Percentiles rank a stretch among this genome's conserved stretches.
These are phyloP conservation scores for Debaryomycetaceae sp. DNA, from an alignment of 1,139 yeast species.

Conservation along the genomic window DNA sequence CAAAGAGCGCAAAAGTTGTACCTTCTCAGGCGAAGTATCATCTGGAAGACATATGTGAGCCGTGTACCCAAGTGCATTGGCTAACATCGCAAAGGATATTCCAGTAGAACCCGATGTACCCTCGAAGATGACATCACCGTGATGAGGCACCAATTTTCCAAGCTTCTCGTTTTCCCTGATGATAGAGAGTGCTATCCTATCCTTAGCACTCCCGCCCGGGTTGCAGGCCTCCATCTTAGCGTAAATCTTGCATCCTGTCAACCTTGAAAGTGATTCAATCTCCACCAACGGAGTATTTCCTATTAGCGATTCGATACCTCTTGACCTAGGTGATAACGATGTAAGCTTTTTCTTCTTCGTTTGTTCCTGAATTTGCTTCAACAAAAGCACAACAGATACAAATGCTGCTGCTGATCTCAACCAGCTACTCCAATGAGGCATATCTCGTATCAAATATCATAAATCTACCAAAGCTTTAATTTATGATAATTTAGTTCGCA, in stretches of 20 bases:
- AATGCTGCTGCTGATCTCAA: conserved; percentile 16
- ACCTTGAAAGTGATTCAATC: conserved; percentile 66
- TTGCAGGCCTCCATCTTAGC: conserved; percentile 85
- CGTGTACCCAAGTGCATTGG: conserved; percentile 82
- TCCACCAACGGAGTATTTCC: conserved; percentile 91
- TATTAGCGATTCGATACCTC: conserved; percentile 55
- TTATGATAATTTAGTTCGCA: no score
- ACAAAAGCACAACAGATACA: conserved; percentile 11
- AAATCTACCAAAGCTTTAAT: no score
- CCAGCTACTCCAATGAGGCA: conserved; percentile 5
- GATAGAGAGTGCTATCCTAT: conserved; percentile 86
- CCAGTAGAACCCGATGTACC: conserved; percentile 98
- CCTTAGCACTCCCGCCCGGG: conserved; percentile 97
- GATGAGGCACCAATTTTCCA: conserved; percentile 57
- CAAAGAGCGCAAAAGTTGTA: conserved; percentile 62
- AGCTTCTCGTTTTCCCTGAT: conserved; percentile 61
- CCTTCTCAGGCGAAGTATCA: conserved; percentile 84
- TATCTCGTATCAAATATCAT: no score
- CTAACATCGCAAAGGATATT: conserved; percentile 83
- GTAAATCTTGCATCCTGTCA: conserved; percentile 78
- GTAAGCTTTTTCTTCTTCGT: conserved; percentile 10
- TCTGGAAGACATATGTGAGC: conserved; percentile 95
- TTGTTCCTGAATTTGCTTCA: conserved; percentile 11
- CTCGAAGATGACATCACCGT: conserved; percentile 71
- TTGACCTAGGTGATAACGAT: conserved; percentile 27